Evolutionary conservation across 208 protist species (phyloP).

Genomic region (Leishmania turanica): DNA sequence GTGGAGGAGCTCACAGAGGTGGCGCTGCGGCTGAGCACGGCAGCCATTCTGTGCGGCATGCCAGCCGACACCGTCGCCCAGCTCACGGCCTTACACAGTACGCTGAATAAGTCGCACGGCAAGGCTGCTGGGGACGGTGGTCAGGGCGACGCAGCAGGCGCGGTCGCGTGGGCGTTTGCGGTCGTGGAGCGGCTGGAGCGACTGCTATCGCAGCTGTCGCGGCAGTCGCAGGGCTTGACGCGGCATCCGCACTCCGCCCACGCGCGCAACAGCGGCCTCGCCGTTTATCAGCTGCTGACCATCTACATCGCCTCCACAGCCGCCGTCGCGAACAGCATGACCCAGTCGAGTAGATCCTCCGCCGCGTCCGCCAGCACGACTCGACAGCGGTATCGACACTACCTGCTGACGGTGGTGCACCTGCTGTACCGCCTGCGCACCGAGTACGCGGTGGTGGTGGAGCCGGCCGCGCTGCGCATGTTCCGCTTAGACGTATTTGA

Average conservation of each 20-base stretch:
- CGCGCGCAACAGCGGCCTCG: constrained; percentile 39
- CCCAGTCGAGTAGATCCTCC: constrained; percentile 1
- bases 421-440: constrained; percentile 61
- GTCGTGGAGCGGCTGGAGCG: constrained; percentile 59
- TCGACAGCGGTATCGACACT: constrained; percentile 36
- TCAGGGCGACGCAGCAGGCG: not conserved
- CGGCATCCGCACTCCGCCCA: constrained; percentile 47
- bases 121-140: not conserved
- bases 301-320: constrained; percentile 54
- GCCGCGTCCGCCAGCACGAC: constrained; percentile 4
- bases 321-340: constrained; percentile 14
- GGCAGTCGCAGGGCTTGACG: constrained; percentile 32
- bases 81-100: constrained; percentile 62
- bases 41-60: constrained; percentile 46
- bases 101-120: constrained; percentile 36
- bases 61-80: constrained; percentile 44
- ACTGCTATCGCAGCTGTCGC: constrained; percentile 39
- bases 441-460: constrained; percentile 56
- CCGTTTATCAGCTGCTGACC: constrained; percentile 68
- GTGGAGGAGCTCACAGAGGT: constrained; percentile 30
- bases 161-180: constrained; percentile 24
- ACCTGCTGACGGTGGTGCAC: constrained; percentile 59
- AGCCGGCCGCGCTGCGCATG: constrained; percentile 55
- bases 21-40: constrained; percentile 40
- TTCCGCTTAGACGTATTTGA: constrained; percentile 70